Evolutionary conservation across 2,329 filamentous ascomycete genomes (phyloP), one percentile per base, ranked within the genome.

Genomic region (Alternaria ventricosa): DNA sequence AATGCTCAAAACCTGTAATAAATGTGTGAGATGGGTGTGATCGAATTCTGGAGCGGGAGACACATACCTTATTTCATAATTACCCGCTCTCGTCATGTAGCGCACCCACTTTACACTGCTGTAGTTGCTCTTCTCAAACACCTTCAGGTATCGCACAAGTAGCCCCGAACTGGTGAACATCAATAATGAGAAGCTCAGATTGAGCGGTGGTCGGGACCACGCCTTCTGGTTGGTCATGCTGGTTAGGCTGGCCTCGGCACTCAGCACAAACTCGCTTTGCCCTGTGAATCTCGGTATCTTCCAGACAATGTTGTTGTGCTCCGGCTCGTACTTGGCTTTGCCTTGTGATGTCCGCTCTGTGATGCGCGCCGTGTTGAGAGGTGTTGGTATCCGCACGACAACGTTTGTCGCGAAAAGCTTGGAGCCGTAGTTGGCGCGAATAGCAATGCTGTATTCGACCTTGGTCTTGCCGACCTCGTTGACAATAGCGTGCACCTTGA

Each of bases 121-220:
- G 80, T 99, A 99, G 81, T 98, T 98, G 81, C 89, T 96, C 89
- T 99, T 99, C 84, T 99, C 96, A 83, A 99, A 99, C 2, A 99
- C 96, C 83, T 99, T 99, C 61, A 99, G 83, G 80, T 99, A 99
- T 54, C 96, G 86, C 61, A 99, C 96, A 68, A 99, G 79, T 77
- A 99, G 79, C 1, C 96, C 96, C 1, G 92, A 96, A 78, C 93
- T 97, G 20, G 96, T 99, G 78, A 99, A 99, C 96, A 99, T 99
- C 75, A 99, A 86, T 74, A 99, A 82, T 67, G 92, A 96, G 77
- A 99, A 99, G 81, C 89, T 96, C 80, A 99, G 83, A 81, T 90
- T 97, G 65, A 99, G 84, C 5, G 96, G 96, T 53, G 96, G 96
- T 57, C 96, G 87, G 71, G 92, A 96, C 96, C 96, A 99, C 4